Evolutionary conservation across 2,329 filamentous ascomycete species (phyloP), one percentile per base, ranked within the genome.

Genomic region (Beauveria brongniartii): DNA sequence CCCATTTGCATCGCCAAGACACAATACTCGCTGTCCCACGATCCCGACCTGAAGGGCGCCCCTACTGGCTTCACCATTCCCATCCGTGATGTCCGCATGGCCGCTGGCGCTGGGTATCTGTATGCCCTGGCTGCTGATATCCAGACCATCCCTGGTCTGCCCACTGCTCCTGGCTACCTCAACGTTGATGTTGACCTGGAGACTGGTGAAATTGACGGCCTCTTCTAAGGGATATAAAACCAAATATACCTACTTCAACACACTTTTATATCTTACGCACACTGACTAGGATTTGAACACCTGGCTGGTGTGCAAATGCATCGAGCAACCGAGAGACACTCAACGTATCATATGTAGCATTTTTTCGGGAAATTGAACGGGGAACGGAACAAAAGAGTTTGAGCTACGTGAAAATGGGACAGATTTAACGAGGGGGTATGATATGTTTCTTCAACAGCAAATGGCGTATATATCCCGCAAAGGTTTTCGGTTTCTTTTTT

Each of bases 1-100:
- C 94, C 94, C 41, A 96, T 97, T 71, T 99, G 94, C 74, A 85
- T 97, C 66, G 94, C 94, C 64, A 99, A 99, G 86, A 99, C 94
- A 16, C 94, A 99, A 75, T 99, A 99, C 79, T 96, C 91, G 40
- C 82, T 99, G 54, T 94, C 89, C 62, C 93, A 97, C 75, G 92
- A 99, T 73, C 89, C 93, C 2, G 86, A 90, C 12, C 82, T 97
- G 68, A 99, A 99, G 83, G 94, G 94, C 64, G 94, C 94, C 9
- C 94, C 94, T 26, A 90, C 88, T 4, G 94, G 93, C 62, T 99
- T 97, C 75, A 95, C 91, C 0, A 86, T 99, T 6, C 94, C 94
- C 2, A 96, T 99, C 68, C 82, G 93, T 63, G 94, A 99, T 71
- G 93, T 99, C 44, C 82, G 92, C 64, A 86, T 99, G 82, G 94